phyloP scores from a whole-genome alignment of 108 stramenopile genomes.

The Stephanodiscus minutulus region DNA sequence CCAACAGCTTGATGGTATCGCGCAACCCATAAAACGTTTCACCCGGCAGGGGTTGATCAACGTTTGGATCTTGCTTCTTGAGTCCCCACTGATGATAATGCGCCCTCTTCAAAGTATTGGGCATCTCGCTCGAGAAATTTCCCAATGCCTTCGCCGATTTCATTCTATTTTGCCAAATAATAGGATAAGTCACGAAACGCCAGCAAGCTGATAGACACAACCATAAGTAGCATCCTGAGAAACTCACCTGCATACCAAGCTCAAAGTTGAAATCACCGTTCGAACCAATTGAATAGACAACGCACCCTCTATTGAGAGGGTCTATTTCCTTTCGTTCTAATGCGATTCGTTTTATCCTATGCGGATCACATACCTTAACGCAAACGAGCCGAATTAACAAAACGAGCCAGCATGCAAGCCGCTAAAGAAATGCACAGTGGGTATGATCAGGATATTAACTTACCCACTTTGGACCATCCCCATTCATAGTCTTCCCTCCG shows the following conservation, averaged over 20 bases:
- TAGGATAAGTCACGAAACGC: too few relatives aligned
- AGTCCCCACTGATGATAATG: slow-evolving; percentile 70
- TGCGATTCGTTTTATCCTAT: neutral
- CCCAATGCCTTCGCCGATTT: slow-evolving; percentile 42
- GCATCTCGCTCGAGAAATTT: slow-evolving; percentile 61
- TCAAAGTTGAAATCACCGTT: slow-evolving; percentile 44
- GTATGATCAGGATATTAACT: neutral
- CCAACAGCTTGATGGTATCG: slow-evolving; percentile 54
- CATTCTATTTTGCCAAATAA: neutral
- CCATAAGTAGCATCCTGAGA: too few relatives aligned
- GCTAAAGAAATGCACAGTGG: neutral
- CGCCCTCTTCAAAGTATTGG: slow-evolving; percentile 31
- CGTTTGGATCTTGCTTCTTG: slow-evolving; percentile 20
- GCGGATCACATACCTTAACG: neutral
- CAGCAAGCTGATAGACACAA: too few relatives aligned
- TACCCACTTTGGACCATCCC: slow-evolving; percentile 54
- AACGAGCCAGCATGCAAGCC: neutral
- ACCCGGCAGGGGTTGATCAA: neutral
- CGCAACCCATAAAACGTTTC: slow-evolving; percentile 21
- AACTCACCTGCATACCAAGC: slow-evolving; percentile 39
- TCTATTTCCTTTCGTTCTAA: neutral
- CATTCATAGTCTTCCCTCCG: slow-evolving; percentile 16
- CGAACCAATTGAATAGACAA: slow-evolving; percentile 40
- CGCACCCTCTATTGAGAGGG: too few relatives aligned
- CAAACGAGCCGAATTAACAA: too few relatives aligned